A percentile compares a stretch with the other conserved stretches of the same genome.
These are phyloP conservation scores for Penicillium nordicum DNA, from an alignment of 2,329 filamentous ascomycete species.

Conservation along the genomic window DNA sequence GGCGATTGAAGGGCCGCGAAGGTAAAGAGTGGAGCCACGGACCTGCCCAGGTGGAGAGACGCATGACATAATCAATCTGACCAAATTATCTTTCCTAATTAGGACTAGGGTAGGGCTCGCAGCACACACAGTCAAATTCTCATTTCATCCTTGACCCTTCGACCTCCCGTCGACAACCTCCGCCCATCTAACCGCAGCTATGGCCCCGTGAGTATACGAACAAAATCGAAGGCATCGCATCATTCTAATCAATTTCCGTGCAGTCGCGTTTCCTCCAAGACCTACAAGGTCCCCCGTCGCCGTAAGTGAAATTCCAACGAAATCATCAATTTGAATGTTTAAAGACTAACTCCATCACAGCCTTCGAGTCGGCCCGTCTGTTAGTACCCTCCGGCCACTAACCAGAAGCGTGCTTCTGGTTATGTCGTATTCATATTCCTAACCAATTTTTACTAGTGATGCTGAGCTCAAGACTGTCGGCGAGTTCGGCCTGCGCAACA, in stretches of 20 bases:
- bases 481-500: slow-evolving; percentile 99
- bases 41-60: background rate
- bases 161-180: slow-evolving; percentile 38
- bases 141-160: slow-evolving; percentile 25
- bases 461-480: slow-evolving; percentile 99
- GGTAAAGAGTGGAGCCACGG: background rate
- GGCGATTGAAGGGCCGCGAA: background rate
- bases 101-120: slow-evolving; percentile 4
- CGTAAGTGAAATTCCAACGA: slow-evolving; percentile 48
- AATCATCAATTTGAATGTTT: slow-evolving; percentile 8
- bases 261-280: slow-evolving; percentile 88
- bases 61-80: background rate
- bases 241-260: slow-evolving; percentile 26
- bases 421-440: slow-evolving; percentile 73
- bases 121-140: slow-evolving; percentile 8
- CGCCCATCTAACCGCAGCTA: slow-evolving; percentile 37
- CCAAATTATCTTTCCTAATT: background rate
- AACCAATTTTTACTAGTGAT: slow-evolving; percentile 81
- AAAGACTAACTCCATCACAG: slow-evolving; percentile 44
- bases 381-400: slow-evolving; percentile 94
- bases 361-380: slow-evolving; percentile 99
- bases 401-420: slow-evolving; percentile 96
- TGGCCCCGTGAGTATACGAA: slow-evolving; percentile 43
- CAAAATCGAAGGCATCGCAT: slow-evolving; percentile 35
- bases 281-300: slow-evolving; percentile 96